Base-by-base conservation (phyloP, 164 flowering plant genomes). In the Magnolia officinalis region DNA sequence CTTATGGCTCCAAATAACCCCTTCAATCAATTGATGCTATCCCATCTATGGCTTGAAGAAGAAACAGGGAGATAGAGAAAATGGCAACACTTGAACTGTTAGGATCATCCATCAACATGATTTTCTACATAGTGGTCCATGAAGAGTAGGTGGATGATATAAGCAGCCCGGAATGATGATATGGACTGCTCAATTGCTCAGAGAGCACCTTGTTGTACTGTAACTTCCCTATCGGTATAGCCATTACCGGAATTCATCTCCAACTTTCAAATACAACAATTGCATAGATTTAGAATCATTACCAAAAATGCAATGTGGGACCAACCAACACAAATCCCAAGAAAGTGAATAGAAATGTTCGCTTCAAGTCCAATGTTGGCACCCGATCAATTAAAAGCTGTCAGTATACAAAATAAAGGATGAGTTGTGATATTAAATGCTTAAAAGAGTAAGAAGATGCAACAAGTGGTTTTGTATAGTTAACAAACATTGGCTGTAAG, bases 301-400 rank as follows among this genome's bases (percentile, higher is more conserved):
- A 93, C 99, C 99, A 95, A 85, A 89, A 88, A 85, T 95, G 99
- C 87, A 95, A 84, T 37, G 96, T 86, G 0, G 99, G 99, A 59
- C 99, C 99, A 67, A 95, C 99, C 82, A 95, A 80, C 9, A 79
- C 89, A 80, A 93, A 81, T 78, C 99, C 99, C 84, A 93, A 75
- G 4, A 93, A 74, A 74, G 92, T 88, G 85, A 95, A 95, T 4
- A 87, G 50, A 80, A 88, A 89, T 6, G 90, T 90, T 72, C 99
- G 84, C 85, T 92, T 93, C 78, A 84, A 50, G 75, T 95, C 97
- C 72, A 87, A 75, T 2, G 90, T 84, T 72, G 90, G 83, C 21
- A 77, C 91, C 83, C 88, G 84, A 81, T 95, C 97, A 76, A 95
- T 87, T 50, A 80, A 78, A 69, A 93, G 76, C 98, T 95, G 90